These are phyloP conservation scores for Lachnellula occidentalis DNA, from an alignment of 2,329 filamentous ascomycete genomes.

Conservation along the genomic window DNA sequence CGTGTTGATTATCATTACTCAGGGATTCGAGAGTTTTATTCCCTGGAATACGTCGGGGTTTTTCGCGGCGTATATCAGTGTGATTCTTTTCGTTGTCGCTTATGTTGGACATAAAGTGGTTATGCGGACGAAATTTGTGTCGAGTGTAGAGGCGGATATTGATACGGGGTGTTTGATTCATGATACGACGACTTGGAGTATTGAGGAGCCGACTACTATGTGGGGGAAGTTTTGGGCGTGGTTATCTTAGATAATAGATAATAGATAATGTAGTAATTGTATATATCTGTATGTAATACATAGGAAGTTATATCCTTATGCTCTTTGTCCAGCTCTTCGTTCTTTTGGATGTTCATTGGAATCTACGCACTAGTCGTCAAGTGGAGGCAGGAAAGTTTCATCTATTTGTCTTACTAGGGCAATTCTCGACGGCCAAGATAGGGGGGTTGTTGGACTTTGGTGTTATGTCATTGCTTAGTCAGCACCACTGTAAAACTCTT, in stretches of 20 bases:
- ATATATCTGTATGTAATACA: too few species aligned
- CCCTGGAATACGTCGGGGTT: conserved; percentile 55
- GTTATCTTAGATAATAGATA: background rate
- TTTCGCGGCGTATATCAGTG: conserved; percentile 58
- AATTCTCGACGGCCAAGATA: too few species aligned
- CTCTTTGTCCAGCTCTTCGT: too few species aligned
- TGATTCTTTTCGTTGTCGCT: conserved; percentile 57
- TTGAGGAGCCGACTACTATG: conserved; percentile 21
- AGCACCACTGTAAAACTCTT: too few species aligned
- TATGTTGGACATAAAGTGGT: conserved; percentile 55
- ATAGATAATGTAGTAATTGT: too few species aligned
- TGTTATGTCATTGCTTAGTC: too few species aligned
- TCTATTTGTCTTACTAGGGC: too few species aligned
- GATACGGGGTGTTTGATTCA: conserved; percentile 34
- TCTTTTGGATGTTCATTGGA: too few species aligned
- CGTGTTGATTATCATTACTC: conserved; percentile 58
- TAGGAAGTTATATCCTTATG: too few species aligned
- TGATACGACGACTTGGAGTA: conserved; percentile 34
- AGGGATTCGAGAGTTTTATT: conserved; percentile 65
- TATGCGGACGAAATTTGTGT: conserved; percentile 34
- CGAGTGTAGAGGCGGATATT: conserved; percentile 37
- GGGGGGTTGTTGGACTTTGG: too few species aligned
- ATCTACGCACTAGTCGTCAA: too few species aligned
- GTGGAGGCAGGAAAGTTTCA: too few species aligned
- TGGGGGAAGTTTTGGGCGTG: conserved; percentile 25